Percentiles rank a stretch among this genome's conserved stretches.
Conservation (phyloP, 371 early-diverging fungal genomes). For the Mucor plumbeus region DNA sequence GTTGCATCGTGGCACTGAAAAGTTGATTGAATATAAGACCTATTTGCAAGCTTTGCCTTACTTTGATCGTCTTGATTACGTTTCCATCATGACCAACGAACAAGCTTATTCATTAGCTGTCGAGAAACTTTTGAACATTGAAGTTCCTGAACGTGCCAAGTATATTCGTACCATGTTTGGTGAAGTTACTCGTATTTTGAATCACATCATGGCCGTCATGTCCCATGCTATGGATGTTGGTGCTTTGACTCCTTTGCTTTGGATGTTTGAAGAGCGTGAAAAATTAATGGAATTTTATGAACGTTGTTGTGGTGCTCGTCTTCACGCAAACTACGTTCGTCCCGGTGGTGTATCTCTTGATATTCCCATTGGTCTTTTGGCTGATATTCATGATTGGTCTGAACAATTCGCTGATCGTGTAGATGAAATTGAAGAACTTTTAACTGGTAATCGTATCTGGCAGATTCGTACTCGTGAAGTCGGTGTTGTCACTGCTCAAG, state of each 20-base stretch:
- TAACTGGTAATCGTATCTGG: constrained; percentile 96
- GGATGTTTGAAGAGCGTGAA: constrained; percentile 99
- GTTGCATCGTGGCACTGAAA: constrained; percentile 97
- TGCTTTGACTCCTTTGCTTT: constrained; percentile 96
- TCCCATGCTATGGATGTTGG: constrained; percentile 98
- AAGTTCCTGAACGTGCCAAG: constrained; percentile 92
- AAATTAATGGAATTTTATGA: constrained; percentile 98
- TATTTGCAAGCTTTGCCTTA: constrained; percentile 98
- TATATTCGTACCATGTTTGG: constrained; percentile 97
- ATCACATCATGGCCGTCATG: constrained; percentile 98
- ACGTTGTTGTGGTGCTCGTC: constrained; percentile 97
- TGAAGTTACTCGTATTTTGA: constrained; percentile 96
- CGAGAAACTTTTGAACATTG: constrained; percentile 97
- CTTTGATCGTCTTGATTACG: constrained; percentile 98
- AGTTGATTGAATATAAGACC: constrained; percentile 97
- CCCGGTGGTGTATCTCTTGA: constrained; percentile 97
- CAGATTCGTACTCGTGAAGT: constrained; percentile 86
- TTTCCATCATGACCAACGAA: constrained; percentile 97
- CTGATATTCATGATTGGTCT: constrained; percentile 95
- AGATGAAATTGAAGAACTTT: constrained; percentile 94
- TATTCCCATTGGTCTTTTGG: constrained; percentile 90
- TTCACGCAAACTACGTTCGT: constrained; percentile 97
- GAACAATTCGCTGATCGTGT: constrained; percentile 87
- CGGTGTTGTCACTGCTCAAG: constrained; percentile 84
- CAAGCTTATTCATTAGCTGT: constrained; percentile 96